A percentile compares a stretch with the other conserved stretches of the same genome.
These are phyloP conservation scores for Zymoseptoria crescenta DNA, from an alignment of 2,329 filamentous ascomycete species.

Conservation along the genomic window DNA sequence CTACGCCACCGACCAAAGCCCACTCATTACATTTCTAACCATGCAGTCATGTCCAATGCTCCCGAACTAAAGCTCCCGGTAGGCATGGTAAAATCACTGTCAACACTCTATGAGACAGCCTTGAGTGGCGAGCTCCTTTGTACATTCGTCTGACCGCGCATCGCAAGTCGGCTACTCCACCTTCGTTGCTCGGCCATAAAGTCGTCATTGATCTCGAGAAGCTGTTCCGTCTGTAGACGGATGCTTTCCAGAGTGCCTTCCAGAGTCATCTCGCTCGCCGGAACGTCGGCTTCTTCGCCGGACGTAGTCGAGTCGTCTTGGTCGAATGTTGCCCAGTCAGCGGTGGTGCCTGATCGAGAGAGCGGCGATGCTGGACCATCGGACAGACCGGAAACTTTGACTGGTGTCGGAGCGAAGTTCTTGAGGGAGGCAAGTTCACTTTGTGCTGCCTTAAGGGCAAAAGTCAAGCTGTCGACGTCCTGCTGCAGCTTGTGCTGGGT, in stretches of 20 bases:
- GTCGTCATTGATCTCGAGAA: conserved; percentile 30
- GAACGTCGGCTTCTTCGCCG: neutral
- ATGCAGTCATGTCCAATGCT: neutral
- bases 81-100: neutral
- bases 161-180: conserved; percentile 16
- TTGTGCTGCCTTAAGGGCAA: conserved; percentile 10
- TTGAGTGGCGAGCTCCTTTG: conserved; percentile 6
- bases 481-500: conserved; percentile 7
- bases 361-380: neutral
- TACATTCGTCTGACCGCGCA: neutral
- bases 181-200: conserved; percentile 25
- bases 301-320: neutral
- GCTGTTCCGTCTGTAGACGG: conserved; percentile 27
- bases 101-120: conserved; percentile 13
- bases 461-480: conserved; percentile 11
- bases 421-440: conserved; percentile 8
- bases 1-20: neutral
- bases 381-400: neutral
- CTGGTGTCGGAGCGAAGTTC: neutral
- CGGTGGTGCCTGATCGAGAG: neutral
- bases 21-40: neutral
- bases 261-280: conserved; percentile 17
- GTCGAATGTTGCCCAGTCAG: neutral
- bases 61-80: neutral
- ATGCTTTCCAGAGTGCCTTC: conserved; percentile 28